Evolutionary conservation across 345 rosid species (phyloP).

Genomic region (Melaleuca alternifolia): DNA sequence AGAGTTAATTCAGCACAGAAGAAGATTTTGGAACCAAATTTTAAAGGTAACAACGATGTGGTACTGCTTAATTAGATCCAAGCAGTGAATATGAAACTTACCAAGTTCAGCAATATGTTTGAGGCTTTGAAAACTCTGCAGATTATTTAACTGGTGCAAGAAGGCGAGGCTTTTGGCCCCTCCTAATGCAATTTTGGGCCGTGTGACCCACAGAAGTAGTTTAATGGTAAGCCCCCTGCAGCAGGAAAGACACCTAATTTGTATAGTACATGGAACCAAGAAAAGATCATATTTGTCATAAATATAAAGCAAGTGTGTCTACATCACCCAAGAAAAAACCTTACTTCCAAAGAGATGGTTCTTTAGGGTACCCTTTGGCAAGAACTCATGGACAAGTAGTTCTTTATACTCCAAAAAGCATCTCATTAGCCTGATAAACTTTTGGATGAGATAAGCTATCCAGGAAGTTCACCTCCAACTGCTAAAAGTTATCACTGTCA

Average conservation of each 20-base stretch:
- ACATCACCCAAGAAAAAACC: background rate
- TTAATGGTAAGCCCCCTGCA: background rate
- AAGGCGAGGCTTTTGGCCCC: constrained; percentile 3
- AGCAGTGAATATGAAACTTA: background rate
- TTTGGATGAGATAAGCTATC: constrained; percentile 1
- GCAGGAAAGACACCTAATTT: background rate
- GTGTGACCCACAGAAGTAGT: background rate
- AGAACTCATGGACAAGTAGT: constrained; percentile 10
- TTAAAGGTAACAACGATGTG: background rate
- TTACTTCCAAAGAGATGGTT: constrained; percentile 10
- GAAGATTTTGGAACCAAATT: background rate
- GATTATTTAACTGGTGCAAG: constrained; percentile 4
- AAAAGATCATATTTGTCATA: background rate
- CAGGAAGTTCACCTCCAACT: constrained; percentile 5
- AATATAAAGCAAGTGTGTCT: background rate
- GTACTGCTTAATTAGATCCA: background rate
- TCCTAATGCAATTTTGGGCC: constrained; percentile 2
- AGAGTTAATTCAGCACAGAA: background rate
- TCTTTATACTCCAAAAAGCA: constrained; percentile 3
- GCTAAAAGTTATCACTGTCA: background rate
- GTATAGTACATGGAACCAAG: background rate
- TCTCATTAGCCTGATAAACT: constrained; percentile 9
- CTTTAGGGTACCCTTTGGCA: constrained; percentile 10
- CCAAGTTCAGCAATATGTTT: constrained; percentile 4
- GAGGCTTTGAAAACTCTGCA: constrained; percentile 10